Percentiles rank a stretch among this genome's conserved stretches.
Conservation (phyloP, 257 asterid species). For the Plantago major region DNA sequence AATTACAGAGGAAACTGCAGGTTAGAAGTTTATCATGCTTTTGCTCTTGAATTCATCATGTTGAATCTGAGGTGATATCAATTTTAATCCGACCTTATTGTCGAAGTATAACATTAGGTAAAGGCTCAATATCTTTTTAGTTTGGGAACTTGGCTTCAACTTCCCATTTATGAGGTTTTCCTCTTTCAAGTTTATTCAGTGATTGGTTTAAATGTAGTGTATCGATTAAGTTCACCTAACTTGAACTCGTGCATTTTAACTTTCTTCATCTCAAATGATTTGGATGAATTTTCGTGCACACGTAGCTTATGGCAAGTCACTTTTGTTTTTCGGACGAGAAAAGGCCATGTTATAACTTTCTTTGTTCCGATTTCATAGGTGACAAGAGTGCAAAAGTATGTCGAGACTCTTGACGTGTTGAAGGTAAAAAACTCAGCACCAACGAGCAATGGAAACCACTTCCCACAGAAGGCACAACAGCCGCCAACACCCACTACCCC, state of each 20-base stretch:
- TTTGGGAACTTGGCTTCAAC: too few relatives aligned
- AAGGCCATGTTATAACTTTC: background rate
- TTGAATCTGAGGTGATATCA: background rate
- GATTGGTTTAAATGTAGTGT: too few relatives aligned
- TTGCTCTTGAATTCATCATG: background rate
- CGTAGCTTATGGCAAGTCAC: too few relatives aligned
- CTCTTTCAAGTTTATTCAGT: too few relatives aligned
- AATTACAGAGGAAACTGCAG: conserved; percentile 82
- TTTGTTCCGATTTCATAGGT: conserved; percentile 33
- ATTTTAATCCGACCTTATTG: background rate
- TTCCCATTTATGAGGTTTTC: too few relatives aligned
- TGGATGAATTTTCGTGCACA: too few relatives aligned
- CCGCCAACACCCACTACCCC: conserved; percentile 13
- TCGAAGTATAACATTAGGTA: background rate
- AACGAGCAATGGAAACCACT: conserved; percentile 16
- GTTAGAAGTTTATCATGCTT: conserved; percentile 25
- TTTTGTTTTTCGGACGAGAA: background rate
- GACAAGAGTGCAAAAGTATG: conserved; percentile 67
- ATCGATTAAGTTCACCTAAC: too few relatives aligned
- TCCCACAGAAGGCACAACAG: conserved; percentile 13
- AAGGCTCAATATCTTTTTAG: too few relatives aligned
- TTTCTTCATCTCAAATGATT: too few relatives aligned
- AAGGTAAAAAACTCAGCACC: conserved; percentile 56
- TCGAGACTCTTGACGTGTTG: conserved; percentile 69
- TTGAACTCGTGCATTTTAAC: too few relatives aligned